Conservation (phyloP, 345 rosid genomes). For the Brassica nigra region DNA sequence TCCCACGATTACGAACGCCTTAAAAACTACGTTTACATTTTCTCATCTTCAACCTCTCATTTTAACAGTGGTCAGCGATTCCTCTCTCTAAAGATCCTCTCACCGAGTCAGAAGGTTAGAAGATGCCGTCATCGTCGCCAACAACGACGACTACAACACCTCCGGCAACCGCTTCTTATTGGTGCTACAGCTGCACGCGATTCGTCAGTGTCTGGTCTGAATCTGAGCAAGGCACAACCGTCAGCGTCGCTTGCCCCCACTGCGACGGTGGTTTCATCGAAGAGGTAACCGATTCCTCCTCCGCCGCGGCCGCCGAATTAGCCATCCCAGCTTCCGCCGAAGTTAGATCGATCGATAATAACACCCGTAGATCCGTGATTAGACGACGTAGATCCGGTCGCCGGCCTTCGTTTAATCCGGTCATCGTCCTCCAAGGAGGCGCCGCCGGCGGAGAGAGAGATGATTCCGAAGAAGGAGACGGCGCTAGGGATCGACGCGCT, state of each 20-base stretch:
- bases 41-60: neutral
- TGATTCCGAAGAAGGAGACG: conserved; percentile 28
- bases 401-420: conserved; percentile 68
- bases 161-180: conserved; percentile 50
- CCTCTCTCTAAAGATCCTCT: conserved; percentile 14
- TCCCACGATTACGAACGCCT: neutral
- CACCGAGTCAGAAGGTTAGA: neutral
- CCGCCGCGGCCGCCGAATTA: conserved; percentile 13
- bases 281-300: conserved; percentile 43
- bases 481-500: conserved; percentile 19
- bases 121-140: conserved; percentile 33
- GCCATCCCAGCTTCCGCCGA: conserved; percentile 24
- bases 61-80: conserved; percentile 30
- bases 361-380: conserved; percentile 42
- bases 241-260: conserved; percentile 57
- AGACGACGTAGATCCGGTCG: conserved; percentile 45
- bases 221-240: conserved; percentile 33
- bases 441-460: conserved; percentile 19
- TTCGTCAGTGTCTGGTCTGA: conserved; percentile 49
- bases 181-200: conserved; percentile 80
- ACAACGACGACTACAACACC: neutral
- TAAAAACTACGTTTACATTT: conserved; percentile 34
- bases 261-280: conserved; percentile 74
- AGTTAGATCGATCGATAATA: conserved; percentile 40
- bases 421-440: conserved; percentile 71